Evolutionary conservation across 306 rosid species (phyloP).

Genomic region (Malus asiatica): DNA sequence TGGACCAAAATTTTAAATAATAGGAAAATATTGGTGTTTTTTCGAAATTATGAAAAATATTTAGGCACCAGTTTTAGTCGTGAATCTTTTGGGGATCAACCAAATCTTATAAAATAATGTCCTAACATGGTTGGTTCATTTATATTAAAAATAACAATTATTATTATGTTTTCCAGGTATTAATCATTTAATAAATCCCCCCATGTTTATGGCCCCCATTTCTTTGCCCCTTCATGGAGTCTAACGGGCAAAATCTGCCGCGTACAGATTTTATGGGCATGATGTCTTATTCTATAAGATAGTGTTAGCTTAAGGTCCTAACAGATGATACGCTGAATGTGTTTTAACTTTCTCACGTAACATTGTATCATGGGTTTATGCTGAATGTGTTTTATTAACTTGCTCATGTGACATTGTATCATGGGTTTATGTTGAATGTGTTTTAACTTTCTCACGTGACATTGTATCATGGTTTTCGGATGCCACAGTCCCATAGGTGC

Average conservation of each 20-base stretch:
- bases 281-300: neutral
- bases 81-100: constrained; percentile 5
- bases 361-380: no score
- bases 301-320: neutral
- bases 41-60: neutral
- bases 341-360: no score
- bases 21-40: neutral
- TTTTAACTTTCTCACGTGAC: no score
- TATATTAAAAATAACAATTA: neutral
- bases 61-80: neutral
- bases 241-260: neutral
- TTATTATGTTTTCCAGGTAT: neutral
- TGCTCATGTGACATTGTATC: no score
- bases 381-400: no score
- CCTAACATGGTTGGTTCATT: neutral
- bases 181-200: neutral
- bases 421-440: no score
- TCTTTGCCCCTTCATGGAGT: neutral
- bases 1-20: neutral
- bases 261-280: neutral
- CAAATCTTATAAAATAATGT: neutral
- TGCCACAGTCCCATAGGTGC: no score
- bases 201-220: neutral
- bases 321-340: no score
- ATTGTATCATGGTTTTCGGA: no score